phyloP scores from a whole-genome alignment of 2,329 filamentous ascomycete genomes.

The Pestalotiopsis sp. region DNA sequence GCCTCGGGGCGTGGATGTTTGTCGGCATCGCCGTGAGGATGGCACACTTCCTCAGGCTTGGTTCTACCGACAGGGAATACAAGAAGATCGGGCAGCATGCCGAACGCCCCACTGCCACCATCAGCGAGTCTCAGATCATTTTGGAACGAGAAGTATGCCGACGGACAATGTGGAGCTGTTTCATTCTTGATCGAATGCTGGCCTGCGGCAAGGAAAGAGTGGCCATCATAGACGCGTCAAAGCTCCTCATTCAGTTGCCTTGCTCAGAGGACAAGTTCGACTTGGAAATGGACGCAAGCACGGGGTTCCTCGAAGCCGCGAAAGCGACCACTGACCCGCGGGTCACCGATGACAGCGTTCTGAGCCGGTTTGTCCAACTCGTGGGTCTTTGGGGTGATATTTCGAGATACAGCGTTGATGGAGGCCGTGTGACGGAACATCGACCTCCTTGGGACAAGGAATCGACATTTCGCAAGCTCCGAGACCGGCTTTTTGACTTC shows the following conservation, averaged over 20 bases:
- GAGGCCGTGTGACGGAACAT: constrained; percentile 51
- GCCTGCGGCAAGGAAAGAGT: constrained; percentile 63
- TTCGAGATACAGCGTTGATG: constrained; percentile 53
- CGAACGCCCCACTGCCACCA: constrained; percentile 20
- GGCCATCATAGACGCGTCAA: constrained; percentile 57
- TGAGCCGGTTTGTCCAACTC: constrained; percentile 56
- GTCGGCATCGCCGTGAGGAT: constrained; percentile 65
- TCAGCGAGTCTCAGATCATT: constrained; percentile 34
- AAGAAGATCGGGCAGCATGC: constrained; percentile 16
- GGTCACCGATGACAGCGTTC: constrained; percentile 43
- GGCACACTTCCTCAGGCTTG: constrained; percentile 61
- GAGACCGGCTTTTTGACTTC: constrained; percentile 51
- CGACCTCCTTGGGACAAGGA: constrained; percentile 59
- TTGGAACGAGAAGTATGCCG: constrained; percentile 64
- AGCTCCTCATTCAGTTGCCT: constrained; percentile 65
- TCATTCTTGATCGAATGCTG: constrained; percentile 70
- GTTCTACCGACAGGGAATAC: constrained; percentile 50
- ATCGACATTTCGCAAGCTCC: constrained; percentile 55
- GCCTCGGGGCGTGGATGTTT: constrained; percentile 64
- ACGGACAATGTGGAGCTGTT: constrained; percentile 74
- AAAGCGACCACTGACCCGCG: constrained; percentile 11
- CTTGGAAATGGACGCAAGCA: constrained; percentile 57
- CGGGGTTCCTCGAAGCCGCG: constrained; percentile 43
- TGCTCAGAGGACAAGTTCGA: constrained; percentile 67
- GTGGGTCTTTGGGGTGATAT: constrained; percentile 62